These are phyloP conservation scores for Chalciporus pseudorubinellus DNA, from an alignment of 768 basidiomycete species.

Conservation along the genomic window DNA sequence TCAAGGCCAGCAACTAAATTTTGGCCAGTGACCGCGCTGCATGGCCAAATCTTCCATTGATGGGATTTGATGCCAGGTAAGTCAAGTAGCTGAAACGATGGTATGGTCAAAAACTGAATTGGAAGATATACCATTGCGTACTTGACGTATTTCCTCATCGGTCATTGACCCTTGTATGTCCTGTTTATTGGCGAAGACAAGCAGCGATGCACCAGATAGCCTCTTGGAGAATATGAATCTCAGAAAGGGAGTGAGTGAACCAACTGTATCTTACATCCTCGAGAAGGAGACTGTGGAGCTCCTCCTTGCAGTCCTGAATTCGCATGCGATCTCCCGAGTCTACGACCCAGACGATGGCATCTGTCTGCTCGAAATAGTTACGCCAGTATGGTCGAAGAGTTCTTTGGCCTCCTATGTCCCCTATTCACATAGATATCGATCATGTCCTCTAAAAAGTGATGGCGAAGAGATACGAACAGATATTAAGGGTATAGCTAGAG, in stretches of 20 bases:
- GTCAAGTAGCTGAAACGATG: constrained; percentile 64
- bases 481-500: constrained; percentile 42
- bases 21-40: constrained; percentile 88
- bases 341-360: constrained; percentile 98
- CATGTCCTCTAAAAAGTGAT: constrained; percentile 38
- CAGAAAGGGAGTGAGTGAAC: constrained; percentile 2
- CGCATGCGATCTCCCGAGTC: constrained; percentile 92
- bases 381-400: constrained; percentile 97
- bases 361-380: constrained; percentile 99
- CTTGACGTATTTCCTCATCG: constrained; percentile 77
- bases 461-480: constrained; percentile 32
- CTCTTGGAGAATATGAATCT: constrained; percentile 50
- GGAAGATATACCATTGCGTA: constrained; percentile 37
- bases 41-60: constrained; percentile 85
- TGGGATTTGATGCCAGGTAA: constrained; percentile 82
- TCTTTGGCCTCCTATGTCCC: constrained; percentile 98
- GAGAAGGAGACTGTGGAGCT: constrained; percentile 79
- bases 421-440: constrained; percentile 78
- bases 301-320: constrained; percentile 85
- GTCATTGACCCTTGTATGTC: constrained; percentile 88
- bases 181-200: constrained; percentile 98
- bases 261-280: constrained; percentile 73
- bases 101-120: constrained; percentile 8
- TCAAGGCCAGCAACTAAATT: constrained; percentile 84
- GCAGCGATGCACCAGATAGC: constrained; percentile 90